A percentile compares a stretch with the other conserved stretches of the same genome.
phyloP scores from a whole-genome alignment of 2,329 filamentous ascomycete species.

The Fulvia fulva region DNA sequence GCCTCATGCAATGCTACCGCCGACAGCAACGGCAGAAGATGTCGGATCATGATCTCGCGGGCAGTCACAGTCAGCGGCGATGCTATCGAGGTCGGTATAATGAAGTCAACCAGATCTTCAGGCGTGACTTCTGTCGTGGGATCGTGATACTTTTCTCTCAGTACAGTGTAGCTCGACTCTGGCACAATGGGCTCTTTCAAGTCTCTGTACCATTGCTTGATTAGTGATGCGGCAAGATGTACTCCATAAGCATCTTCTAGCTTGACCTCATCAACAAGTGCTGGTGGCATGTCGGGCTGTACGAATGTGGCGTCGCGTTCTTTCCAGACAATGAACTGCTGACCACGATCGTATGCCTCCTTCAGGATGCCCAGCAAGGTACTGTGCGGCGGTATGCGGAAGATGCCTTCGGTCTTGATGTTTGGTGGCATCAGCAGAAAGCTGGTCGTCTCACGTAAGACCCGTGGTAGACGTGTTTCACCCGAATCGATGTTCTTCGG shows the following conservation, averaged over 20 bases:
- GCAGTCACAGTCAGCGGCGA: slow-evolving; percentile 45
- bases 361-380: slow-evolving; percentile 48
- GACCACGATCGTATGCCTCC: slow-evolving; percentile 54
- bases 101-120: slow-evolving; percentile 43
- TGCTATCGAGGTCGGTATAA: slow-evolving; percentile 45
- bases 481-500: slow-evolving; percentile 43
- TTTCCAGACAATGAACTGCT: slow-evolving; percentile 53
- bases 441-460: slow-evolving; percentile 50
- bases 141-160: slow-evolving; percentile 42
- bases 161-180: slow-evolving; percentile 44
- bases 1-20: slow-evolving; percentile 43
- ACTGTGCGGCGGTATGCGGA: slow-evolving; percentile 51
- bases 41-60: slow-evolving; percentile 47
- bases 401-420: slow-evolving; percentile 50
- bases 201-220: slow-evolving; percentile 55
- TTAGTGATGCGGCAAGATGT: slow-evolving; percentile 50
- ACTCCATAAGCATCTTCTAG: slow-evolving; percentile 51
- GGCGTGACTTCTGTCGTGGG: slow-evolving; percentile 38
- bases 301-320: slow-evolving; percentile 38
- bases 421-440: slow-evolving; percentile 49
- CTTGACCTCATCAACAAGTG: slow-evolving; percentile 43
- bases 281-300: slow-evolving; percentile 36
- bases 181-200: slow-evolving; percentile 52
- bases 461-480: slow-evolving; percentile 47
- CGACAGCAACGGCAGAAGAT: slow-evolving; percentile 51